Percentiles rank a stretch among this genome's conserved stretches.
Evolutionary conservation across 345 rosid genomes (phyloP).

Genomic region (Ceriops decandra): DNA sequence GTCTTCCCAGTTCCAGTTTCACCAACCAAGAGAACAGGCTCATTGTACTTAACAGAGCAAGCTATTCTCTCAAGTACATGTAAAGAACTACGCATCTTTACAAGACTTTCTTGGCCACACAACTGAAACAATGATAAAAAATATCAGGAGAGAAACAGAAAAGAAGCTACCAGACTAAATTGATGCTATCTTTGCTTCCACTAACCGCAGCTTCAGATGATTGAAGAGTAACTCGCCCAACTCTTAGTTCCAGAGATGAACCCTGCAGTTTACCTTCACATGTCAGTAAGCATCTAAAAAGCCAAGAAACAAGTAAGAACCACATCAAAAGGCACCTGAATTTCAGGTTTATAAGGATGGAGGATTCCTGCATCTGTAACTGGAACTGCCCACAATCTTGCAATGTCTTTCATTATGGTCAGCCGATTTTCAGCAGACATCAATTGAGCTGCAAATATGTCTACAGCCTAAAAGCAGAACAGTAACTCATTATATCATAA

Average conservation of each 20-base stretch:
- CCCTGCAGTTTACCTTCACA: slow-evolving; percentile 45
- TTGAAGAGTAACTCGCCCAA: slow-evolving; percentile 73
- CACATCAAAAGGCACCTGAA: slow-evolving; percentile 57
- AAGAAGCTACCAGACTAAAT: slow-evolving; percentile 19
- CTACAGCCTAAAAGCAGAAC: slow-evolving; percentile 59
- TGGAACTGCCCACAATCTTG: slow-evolving; percentile 60
- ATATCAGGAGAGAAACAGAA: slow-evolving; percentile 16
- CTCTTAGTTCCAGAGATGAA: slow-evolving; percentile 41
- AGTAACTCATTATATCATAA: slow-evolving; percentile 6
- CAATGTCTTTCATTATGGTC: slow-evolving; percentile 50
- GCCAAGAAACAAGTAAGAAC: not conserved
- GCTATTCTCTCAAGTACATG: slow-evolving; percentile 78
- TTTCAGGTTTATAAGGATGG: slow-evolving; percentile 57
- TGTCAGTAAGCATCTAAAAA: slow-evolving; percentile 23
- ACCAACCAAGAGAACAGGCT: slow-evolving; percentile 95
- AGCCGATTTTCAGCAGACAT: slow-evolving; percentile 48
- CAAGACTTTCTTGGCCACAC: slow-evolving; percentile 51
- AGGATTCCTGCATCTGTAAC: slow-evolving; percentile 35
- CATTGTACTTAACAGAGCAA: slow-evolving; percentile 73
- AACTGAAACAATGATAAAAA: slow-evolving; percentile 40
- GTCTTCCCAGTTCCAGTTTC: slow-evolving; percentile 99
- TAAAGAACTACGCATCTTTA: slow-evolving; percentile 69
- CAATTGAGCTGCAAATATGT: slow-evolving; percentile 65
- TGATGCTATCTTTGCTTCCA: slow-evolving; percentile 20
- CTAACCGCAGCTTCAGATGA: slow-evolving; percentile 46